Base-by-base conservation (phyloP, 805 yeast genomes). In the Crinitomyces ghanaensis region DNA sequence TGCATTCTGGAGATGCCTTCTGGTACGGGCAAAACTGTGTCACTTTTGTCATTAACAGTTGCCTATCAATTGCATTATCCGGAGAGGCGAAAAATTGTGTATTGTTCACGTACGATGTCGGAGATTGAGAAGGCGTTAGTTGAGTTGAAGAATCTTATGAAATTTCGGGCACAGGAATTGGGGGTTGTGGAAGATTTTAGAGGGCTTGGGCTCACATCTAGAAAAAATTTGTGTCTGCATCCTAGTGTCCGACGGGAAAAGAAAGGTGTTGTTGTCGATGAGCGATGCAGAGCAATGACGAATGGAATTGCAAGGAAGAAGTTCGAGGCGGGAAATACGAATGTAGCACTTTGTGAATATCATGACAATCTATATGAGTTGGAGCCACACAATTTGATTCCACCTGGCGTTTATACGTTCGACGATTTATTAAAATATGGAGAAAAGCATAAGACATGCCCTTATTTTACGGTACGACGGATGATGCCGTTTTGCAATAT, bases 71-170 rank as follows among this genome's bases (percentile, higher is more conserved):
- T 83, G 82, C 64, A 58, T 51, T 86, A 88, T 54, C 93, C 95
- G 6, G 96, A 88, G 50, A 95, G 84, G 51, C 62, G 95, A 12
- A 91, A 88, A 65, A 76, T 91, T 44, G 83, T 91, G 5, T 91
- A 91, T 59, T 91, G 99, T 57, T 91, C 98, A 4, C 97, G 99
- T 68, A 91, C 99, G 21, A 91, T 91, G 97, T 83, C 96, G 7
- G 99, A 91, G 61, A 91, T 91, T 54, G 98, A 91, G 60, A 91
- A 91, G 59, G 96, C 98, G 0, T 62, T 91, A 51, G 83, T 88
- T 5, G 99, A 91, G 62, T 65, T 91, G 63, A 76, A 81, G 41
- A 74, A 72, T 36, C 65, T 91, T 48, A 91, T 91, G 97, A 82
- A 74, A 35, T 91, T 70, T 52, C 68, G 99, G 44, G 59, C 85